These are phyloP conservation scores for Euphorbia tirucalli DNA, from an alignment of 345 rosid species.

Conservation along the genomic window DNA sequence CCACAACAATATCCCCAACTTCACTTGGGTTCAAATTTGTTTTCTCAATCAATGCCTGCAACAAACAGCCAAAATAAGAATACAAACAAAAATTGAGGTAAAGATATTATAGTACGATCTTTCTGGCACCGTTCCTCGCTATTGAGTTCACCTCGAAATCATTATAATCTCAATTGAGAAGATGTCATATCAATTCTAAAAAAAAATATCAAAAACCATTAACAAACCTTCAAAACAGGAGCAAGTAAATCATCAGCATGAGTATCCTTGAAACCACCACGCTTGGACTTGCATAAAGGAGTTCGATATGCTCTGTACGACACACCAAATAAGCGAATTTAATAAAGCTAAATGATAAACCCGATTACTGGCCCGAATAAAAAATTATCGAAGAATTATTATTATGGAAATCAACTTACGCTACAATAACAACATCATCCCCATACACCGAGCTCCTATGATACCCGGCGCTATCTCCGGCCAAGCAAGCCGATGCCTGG, in stretches of 20 bases:
- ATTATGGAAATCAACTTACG: constrained; percentile 46
- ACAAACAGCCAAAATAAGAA: constrained; percentile 10
- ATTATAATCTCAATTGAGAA: neutral
- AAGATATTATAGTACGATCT: no score
- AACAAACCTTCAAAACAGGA: constrained; percentile 56
- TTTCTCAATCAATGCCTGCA: constrained; percentile 80
- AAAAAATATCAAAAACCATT: neutral
- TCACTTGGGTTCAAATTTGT: constrained; percentile 79
- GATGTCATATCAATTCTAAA: constrained; percentile 4
- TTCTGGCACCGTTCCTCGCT: no score
- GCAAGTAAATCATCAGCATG: constrained; percentile 85
- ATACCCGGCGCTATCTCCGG: constrained; percentile 94
- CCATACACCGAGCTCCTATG: constrained; percentile 71
- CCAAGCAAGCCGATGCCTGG: constrained; percentile 72
- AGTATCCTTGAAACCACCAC: constrained; percentile 93
- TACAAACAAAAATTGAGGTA: neutral
- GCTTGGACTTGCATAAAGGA: constrained; percentile 74
- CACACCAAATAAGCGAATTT: neutral
- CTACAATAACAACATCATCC: constrained; percentile 86
- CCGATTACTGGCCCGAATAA: neutral
- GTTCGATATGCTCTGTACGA: constrained; percentile 71
- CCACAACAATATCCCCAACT: constrained; percentile 97
- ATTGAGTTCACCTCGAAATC: no score
- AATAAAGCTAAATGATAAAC: neutral
- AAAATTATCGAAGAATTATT: neutral